These are phyloP conservation scores for Penicillium maclennaniae DNA, from an alignment of 495 filamentous ascomycete species.

Conservation along the genomic window DNA sequence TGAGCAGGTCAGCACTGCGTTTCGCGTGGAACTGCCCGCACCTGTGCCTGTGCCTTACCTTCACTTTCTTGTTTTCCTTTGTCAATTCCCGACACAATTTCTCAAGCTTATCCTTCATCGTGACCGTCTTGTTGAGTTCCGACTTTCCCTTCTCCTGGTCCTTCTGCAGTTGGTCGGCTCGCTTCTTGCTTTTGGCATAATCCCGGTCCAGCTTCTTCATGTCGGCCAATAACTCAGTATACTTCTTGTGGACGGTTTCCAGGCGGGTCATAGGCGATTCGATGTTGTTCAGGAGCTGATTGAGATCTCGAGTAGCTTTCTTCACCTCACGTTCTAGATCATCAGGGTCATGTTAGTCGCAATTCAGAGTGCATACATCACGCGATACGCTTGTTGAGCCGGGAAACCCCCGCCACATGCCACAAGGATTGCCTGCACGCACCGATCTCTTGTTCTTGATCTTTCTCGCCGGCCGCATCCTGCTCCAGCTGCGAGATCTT, in stretches of 20 bases:
- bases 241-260: constrained; percentile 84
- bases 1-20: constrained; percentile 29
- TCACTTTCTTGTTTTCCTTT: constrained; percentile 94
- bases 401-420: constrained; percentile 2
- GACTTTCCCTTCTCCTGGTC: constrained; percentile 86
- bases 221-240: constrained; percentile 82
- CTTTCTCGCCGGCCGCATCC: constrained; percentile 88
- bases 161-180: constrained; percentile 90
- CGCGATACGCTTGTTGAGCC: neutral
- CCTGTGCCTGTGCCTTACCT: constrained; percentile 51
- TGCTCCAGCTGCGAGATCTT: constrained; percentile 95
- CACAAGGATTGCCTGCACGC: constrained; percentile 40
- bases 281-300: constrained; percentile 74
- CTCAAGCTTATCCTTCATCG: constrained; percentile 89
- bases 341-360: constrained; percentile 16
- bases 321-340: constrained; percentile 74
- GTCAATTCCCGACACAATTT: constrained; percentile 90
- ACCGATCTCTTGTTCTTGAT: constrained; percentile 96
- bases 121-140: constrained; percentile 81
- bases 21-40: neutral
- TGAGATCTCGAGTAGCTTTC: constrained; percentile 87
- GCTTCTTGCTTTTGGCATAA: constrained; percentile 91
- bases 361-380: neutral
- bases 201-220: constrained; percentile 95
- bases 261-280: constrained; percentile 70